Conservation (phyloP, 208 protist species). For the Leishmania tarentolae region DNA sequence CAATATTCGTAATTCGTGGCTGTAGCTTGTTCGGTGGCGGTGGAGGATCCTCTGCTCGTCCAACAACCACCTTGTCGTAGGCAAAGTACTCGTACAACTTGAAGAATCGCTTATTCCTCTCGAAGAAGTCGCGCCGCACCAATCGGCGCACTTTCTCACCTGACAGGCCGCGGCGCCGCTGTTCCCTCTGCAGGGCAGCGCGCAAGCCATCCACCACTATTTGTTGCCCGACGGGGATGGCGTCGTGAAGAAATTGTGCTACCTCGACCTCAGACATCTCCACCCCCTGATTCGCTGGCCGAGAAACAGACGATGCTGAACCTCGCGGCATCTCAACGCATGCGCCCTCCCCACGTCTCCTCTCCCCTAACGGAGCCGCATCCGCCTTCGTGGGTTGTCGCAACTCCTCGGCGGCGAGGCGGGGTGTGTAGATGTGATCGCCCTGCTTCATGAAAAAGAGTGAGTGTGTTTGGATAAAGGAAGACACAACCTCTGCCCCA, state of each 20-base stretch:
- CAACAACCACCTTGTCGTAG: constrained; percentile 39
- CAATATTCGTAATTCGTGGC: constrained; percentile 41
- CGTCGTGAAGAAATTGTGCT: constrained; percentile 37
- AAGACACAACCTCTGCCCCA: constrained; percentile 4
- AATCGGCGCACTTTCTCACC: constrained; percentile 26
- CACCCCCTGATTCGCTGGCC: not conserved
- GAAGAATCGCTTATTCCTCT: constrained; percentile 19
- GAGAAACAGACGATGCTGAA: too few species aligned
- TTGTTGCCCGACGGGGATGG: constrained; percentile 37
- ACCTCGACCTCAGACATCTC: constrained; percentile 25
- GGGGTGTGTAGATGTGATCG: constrained; percentile 55
- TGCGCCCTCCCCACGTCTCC: not conserved
- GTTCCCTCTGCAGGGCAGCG: not conserved
- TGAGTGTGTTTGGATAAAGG: constrained; percentile 70
- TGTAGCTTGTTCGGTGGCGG: constrained; percentile 39
- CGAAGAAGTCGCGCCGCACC: constrained; percentile 42
- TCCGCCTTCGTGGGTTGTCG: not conserved
- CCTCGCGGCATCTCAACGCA: not conserved
- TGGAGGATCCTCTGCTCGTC: constrained; percentile 26
- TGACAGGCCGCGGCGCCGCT: not conserved
- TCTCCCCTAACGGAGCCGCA: not conserved
- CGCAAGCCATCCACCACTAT: constrained; percentile 32
- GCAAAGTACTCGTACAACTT: constrained; percentile 30
- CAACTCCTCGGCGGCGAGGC: not conserved
- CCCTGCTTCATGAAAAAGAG: constrained; percentile 56